Evolutionary conservation across 2,329 filamentous ascomycete species (phyloP).

Genomic region (Emydomyces testavorans): DNA sequence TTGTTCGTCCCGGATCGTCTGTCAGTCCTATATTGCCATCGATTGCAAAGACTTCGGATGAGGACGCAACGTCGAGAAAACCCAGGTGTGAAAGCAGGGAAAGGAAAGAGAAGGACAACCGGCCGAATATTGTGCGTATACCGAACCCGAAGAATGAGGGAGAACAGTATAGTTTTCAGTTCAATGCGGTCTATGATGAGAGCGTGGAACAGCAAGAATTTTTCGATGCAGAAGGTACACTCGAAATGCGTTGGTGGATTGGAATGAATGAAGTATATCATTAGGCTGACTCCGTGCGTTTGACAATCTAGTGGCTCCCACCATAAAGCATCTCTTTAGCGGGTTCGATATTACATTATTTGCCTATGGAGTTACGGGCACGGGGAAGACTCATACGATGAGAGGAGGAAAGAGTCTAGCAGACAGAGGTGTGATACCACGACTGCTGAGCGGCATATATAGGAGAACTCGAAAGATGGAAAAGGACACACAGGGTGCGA

Average conservation of each 20-base stretch:
- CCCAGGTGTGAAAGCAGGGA: constrained; percentile 17
- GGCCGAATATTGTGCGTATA: constrained; percentile 64
- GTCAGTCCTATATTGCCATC: background rate
- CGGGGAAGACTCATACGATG: constrained; percentile 94
- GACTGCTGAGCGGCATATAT: constrained; percentile 75
- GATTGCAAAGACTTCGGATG: background rate
- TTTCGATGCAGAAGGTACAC: constrained; percentile 71
- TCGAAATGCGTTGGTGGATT: background rate
- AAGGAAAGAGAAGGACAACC: constrained; percentile 32
- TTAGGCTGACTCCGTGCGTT: constrained; percentile 2
- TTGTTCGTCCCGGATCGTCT: constrained; percentile 55
- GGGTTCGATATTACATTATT: constrained; percentile 83
- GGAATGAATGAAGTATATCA: background rate
- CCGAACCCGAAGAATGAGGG: constrained; percentile 86
- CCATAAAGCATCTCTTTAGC: constrained; percentile 76
- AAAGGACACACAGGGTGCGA: constrained; percentile 63
- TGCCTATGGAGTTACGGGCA: constrained; percentile 85
- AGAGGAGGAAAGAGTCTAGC: constrained; percentile 75
- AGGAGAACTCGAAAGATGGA: constrained; percentile 71
- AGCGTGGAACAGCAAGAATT: constrained; percentile 70
- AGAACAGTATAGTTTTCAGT: constrained; percentile 87
- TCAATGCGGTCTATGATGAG: constrained; percentile 84
- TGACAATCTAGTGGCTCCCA: constrained; percentile 58
- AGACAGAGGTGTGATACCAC: constrained; percentile 77
- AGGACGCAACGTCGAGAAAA: background rate